Conservation (phyloP, 306 rosid genomes). For the Malus asiatica region DNA sequence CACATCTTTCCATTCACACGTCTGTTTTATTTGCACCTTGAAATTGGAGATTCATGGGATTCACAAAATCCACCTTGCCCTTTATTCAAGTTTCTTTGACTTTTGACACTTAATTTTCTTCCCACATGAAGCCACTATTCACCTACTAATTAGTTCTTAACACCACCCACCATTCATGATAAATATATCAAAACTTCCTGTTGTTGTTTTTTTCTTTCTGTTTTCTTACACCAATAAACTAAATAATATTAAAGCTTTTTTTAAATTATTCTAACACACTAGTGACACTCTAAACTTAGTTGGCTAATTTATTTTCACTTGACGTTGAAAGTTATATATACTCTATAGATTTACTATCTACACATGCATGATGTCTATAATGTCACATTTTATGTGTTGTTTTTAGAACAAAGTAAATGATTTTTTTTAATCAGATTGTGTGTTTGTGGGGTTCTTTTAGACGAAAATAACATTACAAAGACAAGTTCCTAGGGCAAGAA, state of each 20-base stretch:
- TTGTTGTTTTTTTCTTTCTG: background rate
- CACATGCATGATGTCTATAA: background rate
- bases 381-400: background rate
- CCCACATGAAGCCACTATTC: background rate
- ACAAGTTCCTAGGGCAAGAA: too few relatives aligned
- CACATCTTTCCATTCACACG: constrained; percentile 12
- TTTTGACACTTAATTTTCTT: background rate
- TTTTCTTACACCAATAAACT: background rate
- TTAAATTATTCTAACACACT: background rate
- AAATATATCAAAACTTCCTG: too few relatives aligned
- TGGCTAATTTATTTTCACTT: background rate
- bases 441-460: too few relatives aligned
- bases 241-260: background rate
- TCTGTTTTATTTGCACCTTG: constrained; percentile 18
- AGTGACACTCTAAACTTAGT: background rate
- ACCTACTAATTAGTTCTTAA: background rate
- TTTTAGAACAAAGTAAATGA: background rate
- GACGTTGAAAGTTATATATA: background rate
- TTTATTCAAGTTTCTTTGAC: constrained; percentile 1
- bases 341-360: background rate
- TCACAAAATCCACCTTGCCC: constrained; percentile 9
- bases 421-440: too few relatives aligned
- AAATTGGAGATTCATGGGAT: constrained; percentile 19
- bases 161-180: background rate
- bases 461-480: too few relatives aligned